Conservation (phyloP, 148 eudicot genomes). For the Agrostemma githago region DNA sequence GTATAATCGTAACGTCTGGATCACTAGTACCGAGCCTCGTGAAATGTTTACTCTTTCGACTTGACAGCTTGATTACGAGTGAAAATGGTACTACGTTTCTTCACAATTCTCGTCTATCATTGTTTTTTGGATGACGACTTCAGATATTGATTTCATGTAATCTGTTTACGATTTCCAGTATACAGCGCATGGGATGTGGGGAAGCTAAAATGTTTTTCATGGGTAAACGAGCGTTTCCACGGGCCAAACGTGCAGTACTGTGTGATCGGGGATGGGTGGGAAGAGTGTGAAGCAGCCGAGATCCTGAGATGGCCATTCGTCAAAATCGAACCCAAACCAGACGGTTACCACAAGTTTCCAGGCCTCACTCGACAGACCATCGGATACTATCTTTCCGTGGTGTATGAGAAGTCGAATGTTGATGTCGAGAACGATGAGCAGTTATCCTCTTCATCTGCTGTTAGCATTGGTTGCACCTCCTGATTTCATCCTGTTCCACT, state of each 20-base stretch:
- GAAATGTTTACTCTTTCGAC: constrained; percentile 75
- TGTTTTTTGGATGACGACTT: too few species aligned
- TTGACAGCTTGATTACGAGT: constrained; percentile 58
- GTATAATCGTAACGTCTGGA: constrained; percentile 79
- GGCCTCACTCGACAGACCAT: constrained; percentile 60
- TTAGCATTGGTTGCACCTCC: constrained; percentile 1
- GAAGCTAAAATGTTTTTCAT: constrained; percentile 66
- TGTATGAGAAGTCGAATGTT: constrained; percentile 44
- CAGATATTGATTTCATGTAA: neutral
- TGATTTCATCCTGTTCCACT: neutral
- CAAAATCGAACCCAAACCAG: constrained; percentile 63
- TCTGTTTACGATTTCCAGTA: constrained; percentile 38
- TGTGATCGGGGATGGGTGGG: constrained; percentile 93
- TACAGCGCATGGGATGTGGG: constrained; percentile 97
- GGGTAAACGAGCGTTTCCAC: constrained; percentile 65
- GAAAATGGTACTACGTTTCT: constrained; percentile 46
- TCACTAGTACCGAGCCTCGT: constrained; percentile 86
- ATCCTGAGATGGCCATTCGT: constrained; percentile 81
- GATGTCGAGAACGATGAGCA: constrained; percentile 35
- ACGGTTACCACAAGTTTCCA: constrained; percentile 65
- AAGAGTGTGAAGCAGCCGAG: constrained; percentile 94
- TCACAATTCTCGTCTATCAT: too few species aligned
- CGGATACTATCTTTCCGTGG: constrained; percentile 64
- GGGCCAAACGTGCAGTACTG: constrained; percentile 73
- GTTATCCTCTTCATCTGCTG: constrained; percentile 11